Base-by-base conservation (phyloP, 1,139 yeast species). In the Yamadazyma conglobata region DNA sequence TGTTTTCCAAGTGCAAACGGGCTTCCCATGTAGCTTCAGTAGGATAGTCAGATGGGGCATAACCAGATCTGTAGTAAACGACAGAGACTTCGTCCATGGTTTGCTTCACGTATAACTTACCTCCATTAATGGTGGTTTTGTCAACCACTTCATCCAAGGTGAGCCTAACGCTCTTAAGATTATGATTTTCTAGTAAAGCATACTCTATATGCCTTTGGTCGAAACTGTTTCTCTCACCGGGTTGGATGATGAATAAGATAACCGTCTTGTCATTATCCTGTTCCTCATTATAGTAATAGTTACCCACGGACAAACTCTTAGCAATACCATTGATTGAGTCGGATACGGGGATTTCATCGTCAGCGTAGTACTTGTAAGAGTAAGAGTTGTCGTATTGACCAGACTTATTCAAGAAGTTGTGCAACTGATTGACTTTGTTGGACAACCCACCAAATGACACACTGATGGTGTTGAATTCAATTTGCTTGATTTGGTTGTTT, bases 361-460 rank as follows among this genome's bases (percentile, higher is more conserved):
- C 64, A 3, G 62, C 58, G 38, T 76, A 73, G 43, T 70, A 71
- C 21, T 47, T 41, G 21, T 52, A 50, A 3, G 65, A 63, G 23
- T 60, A 61, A 13, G 48, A 42, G 10, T 49, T 40, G 31, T 66
- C 68, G 45, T 81, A 83, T 10, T 56, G 56, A 4, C 87, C 88
- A 8, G 64, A 51, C 5, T 60, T 53, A 47, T 82, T 81, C 48
- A 82, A 60, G 46, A 70, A 85, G 21, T 70, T 60, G 55, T 91
- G 98, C 37, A 86, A 63, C 46, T 75, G 68, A 13, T 94, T 85
- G 13, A 87, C 89, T 50, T 81, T 83, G 10, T 87, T 58, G 1
- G 96, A 82, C 33, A 91, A 67, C 0, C 95, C 96, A 14, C 95
- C 96, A 64, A 91, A 91, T 1, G 97, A 88, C 2, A 91, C 95